Conservation (phyloP, 2,329 filamentous ascomycete species). For the Aspergillaceae sp. region DNA sequence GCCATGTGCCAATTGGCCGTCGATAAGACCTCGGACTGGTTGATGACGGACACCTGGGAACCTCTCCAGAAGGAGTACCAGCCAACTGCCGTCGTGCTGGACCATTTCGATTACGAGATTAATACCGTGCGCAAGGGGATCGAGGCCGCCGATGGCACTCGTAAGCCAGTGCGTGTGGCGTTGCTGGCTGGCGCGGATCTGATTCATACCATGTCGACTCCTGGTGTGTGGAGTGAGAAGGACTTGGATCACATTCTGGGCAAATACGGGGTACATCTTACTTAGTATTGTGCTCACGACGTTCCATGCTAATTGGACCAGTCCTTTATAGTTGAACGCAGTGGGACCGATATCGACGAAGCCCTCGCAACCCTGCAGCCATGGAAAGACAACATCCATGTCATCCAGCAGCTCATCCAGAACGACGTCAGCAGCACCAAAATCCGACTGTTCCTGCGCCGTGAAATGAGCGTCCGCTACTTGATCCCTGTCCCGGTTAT, state of each 20-base stretch:
- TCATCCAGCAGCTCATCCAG: conserved; percentile 80
- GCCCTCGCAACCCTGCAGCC: conserved; percentile 71
- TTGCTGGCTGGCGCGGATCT: conserved; percentile 73
- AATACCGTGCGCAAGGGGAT: conserved; percentile 71
- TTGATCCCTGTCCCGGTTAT: conserved; percentile 66
- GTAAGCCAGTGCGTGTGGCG: conserved; percentile 63
- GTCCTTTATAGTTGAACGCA: conserved; percentile 78
- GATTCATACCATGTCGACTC: conserved; percentile 63
- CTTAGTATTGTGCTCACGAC: neutral
- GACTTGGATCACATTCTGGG: conserved; percentile 85
- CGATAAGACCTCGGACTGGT: conserved; percentile 61
- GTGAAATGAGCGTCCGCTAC: conserved; percentile 76
- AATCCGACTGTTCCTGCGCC: conserved; percentile 69
- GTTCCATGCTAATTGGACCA: conserved; percentile 5
- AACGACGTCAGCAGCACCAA: conserved; percentile 77
- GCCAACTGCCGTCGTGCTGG: conserved; percentile 78
- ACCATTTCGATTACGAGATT: conserved; percentile 86
- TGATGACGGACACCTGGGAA: conserved; percentile 87
- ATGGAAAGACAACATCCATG: conserved; percentile 78
- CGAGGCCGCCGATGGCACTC: conserved; percentile 55
- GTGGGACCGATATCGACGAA: conserved; percentile 80
- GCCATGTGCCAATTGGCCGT: conserved; percentile 82
- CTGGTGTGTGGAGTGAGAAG: conserved; percentile 68
- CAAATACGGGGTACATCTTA: conserved; percentile 54
- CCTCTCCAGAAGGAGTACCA: conserved; percentile 76